Conservation (phyloP, 2,329 filamentous ascomycete genomes). For the Ceratocystis cubensis region DNA sequence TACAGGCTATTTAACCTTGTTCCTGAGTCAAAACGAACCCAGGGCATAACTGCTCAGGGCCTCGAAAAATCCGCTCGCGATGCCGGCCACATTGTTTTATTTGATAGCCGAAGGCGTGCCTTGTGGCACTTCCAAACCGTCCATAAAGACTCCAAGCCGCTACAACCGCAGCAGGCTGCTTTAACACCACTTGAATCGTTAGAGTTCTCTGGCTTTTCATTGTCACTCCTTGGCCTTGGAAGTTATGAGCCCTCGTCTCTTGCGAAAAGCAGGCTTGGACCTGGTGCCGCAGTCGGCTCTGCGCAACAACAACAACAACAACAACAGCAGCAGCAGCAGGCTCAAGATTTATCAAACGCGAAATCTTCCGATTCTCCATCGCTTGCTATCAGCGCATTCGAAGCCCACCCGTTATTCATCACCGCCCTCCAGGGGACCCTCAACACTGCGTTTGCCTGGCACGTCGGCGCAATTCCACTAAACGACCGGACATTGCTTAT, state of each 20-base stretch:
- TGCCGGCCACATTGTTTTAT: slow-evolving; percentile 42
- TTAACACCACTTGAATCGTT: slow-evolving; percentile 14
- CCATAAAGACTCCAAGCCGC: slow-evolving; percentile 30
- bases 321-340: background rate
- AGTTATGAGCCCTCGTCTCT: slow-evolving; percentile 18
- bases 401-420: slow-evolving; percentile 18
- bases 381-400: background rate
- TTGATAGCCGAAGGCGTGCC: slow-evolving; percentile 38
- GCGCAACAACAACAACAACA: background rate
- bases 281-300: background rate
- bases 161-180: slow-evolving; percentile 12
- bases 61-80: slow-evolving; percentile 40
- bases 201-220: slow-evolving; percentile 10
- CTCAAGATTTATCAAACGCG: background rate
- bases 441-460: slow-evolving; percentile 1
- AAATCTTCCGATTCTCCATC: background rate
- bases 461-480: slow-evolving; percentile 16
- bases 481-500: slow-evolving; percentile 19
- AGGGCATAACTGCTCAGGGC: slow-evolving; percentile 36
- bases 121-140: slow-evolving; percentile 44
- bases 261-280: slow-evolving; percentile 12
- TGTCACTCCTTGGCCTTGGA: slow-evolving; percentile 1
- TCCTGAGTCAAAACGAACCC: slow-evolving; percentile 34
- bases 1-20: slow-evolving; percentile 44
- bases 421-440: slow-evolving; percentile 17